Base-by-base conservation (phyloP, 148 eudicot genomes). In the Fagopyrum esculentum region DNA sequence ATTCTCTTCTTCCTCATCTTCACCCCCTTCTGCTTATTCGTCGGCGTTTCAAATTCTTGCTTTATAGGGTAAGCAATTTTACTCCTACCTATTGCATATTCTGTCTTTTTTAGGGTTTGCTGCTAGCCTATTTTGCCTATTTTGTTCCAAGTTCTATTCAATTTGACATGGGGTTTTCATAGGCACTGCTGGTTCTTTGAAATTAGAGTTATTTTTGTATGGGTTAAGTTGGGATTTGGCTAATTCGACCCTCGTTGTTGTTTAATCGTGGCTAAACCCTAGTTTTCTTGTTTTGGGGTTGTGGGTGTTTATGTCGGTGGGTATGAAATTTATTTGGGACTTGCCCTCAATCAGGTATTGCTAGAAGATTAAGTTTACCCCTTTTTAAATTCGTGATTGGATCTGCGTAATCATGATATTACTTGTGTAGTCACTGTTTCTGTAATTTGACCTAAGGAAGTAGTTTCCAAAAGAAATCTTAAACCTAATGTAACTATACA, bases 61-160 rank as follows among this genome's bases (percentile, higher is more conserved):
- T 13, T 40, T 35, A 22, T 54, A 30, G 80, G 69, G 82, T 77
- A 49, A 70, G 76, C 77, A 45, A 45, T 74, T 72, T 77, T 49
- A n/a, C 76, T 78, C 77, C 73, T 70, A 30, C 71, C 47, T 51
- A 6, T 64, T 71, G 45, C 50, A 22, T 49, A 74, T 59, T 80
- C 17, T 22, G 11, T 17, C 40, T 40, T 35, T 46, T 16, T 48
- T 64, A 66, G 71, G 71, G 47, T 64, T 61, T 72, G 35, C 15
- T 72, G 6, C 51, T 80, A 47, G 12, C 17, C 56, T 12, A 47
- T 50, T 50, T 72, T 50, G 40, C 43, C 40, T 48, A 9, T 49
- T 47, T 72, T 50, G 74, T 72, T 72, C 46, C n/a, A 66, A 66
- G 46, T 66, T 66, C 47, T 59, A 22, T 22, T 40, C 55, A 29